These are phyloP conservation scores for Ophidiomyces ophidiicola DNA, from an alignment of 2,329 filamentous ascomycete genomes.

Conservation along the genomic window DNA sequence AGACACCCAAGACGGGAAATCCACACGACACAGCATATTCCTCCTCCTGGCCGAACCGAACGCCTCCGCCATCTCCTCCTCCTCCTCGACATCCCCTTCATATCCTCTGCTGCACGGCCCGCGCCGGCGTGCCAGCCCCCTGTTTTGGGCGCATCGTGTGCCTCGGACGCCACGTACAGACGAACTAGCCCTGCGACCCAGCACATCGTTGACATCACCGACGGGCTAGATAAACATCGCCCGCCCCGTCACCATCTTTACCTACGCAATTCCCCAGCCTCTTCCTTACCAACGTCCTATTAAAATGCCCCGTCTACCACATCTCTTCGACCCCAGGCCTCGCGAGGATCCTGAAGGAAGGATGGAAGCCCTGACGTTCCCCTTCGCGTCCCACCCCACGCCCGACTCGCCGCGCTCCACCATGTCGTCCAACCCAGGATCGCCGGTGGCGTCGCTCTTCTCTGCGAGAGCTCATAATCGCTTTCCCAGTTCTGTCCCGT, in stretches of 20 bases:
- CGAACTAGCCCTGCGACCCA: not conserved
- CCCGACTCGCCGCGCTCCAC: constrained; percentile 25
- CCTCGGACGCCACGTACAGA: constrained; percentile 10
- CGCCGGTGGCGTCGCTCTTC: constrained; percentile 31
- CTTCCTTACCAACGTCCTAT: not conserved
- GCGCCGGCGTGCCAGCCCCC: constrained; percentile 5
- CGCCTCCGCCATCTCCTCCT: too few species aligned
- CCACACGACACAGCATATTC: too few species aligned
- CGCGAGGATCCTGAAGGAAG: constrained; percentile 22
- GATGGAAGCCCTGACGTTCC: constrained; percentile 17
- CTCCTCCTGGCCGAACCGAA: too few species aligned
- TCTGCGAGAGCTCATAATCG: constrained; percentile 29
- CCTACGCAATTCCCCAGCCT: not conserved
- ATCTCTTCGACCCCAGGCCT: constrained; percentile 25
- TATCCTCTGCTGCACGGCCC: too few species aligned
- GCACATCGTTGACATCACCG: constrained; percentile 6
- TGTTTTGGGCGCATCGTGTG: constrained; percentile 3
- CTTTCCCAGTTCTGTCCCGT: constrained; percentile 60
- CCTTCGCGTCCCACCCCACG: constrained; percentile 13
- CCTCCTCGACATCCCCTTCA: too few species aligned
- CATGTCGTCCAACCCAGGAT: constrained; percentile 29
- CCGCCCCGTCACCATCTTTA: not conserved
- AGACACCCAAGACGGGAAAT: too few species aligned
- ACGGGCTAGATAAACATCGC: not conserved
- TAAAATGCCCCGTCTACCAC: constrained; percentile 27